A percentile compares a stretch with the other conserved stretches of the same genome.
These are phyloP conservation scores for Suillus lakei DNA, from an alignment of 768 basidiomycete genomes.

Conservation along the genomic window DNA sequence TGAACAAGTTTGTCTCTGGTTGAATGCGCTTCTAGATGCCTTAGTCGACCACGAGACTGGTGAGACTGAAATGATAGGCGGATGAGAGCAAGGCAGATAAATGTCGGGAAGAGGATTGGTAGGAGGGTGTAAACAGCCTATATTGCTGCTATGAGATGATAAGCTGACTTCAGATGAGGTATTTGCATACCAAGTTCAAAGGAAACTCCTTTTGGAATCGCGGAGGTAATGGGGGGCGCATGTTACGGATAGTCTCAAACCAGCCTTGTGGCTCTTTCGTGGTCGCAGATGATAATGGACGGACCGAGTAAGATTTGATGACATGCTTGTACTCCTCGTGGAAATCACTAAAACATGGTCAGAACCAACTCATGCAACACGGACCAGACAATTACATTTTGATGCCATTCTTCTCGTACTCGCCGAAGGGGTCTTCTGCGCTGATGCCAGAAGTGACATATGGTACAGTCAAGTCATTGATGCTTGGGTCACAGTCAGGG, in stretches of 20 bases:
- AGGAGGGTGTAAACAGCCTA: slow-evolving; percentile 59
- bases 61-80: slow-evolving; percentile 62
- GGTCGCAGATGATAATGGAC: slow-evolving; percentile 46
- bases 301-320: slow-evolving; percentile 55
- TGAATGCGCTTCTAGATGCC: slow-evolving; percentile 60
- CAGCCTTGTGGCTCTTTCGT: slow-evolving; percentile 50
- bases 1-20: slow-evolving; percentile 57
- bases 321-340: slow-evolving; percentile 61
- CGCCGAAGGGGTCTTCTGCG: slow-evolving; percentile 64
- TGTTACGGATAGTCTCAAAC: slow-evolving; percentile 46
- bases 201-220: slow-evolving; percentile 65
- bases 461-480: slow-evolving; percentile 82
- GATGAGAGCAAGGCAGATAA: slow-evolving; percentile 57
- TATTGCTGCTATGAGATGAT: not conserved
- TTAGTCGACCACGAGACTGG: slow-evolving; percentile 68
- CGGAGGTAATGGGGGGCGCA: slow-evolving; percentile 59
- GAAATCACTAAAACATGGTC: slow-evolving; percentile 47
- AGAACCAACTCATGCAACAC: slow-evolving; percentile 9
- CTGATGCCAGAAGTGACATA: slow-evolving; percentile 82
- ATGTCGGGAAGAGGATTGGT: slow-evolving; percentile 67
- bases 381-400: slow-evolving; percentile 51
- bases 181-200: slow-evolving; percentile 63
- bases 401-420: slow-evolving; percentile 59
- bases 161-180: not conserved
- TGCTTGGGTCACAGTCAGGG: slow-evolving; percentile 37